Percentiles rank a stretch among this genome's conserved stretches.
phyloP scores from a whole-genome alignment of 2,329 filamentous ascomycete species.

The Neofusicoccum laricinum region DNA sequence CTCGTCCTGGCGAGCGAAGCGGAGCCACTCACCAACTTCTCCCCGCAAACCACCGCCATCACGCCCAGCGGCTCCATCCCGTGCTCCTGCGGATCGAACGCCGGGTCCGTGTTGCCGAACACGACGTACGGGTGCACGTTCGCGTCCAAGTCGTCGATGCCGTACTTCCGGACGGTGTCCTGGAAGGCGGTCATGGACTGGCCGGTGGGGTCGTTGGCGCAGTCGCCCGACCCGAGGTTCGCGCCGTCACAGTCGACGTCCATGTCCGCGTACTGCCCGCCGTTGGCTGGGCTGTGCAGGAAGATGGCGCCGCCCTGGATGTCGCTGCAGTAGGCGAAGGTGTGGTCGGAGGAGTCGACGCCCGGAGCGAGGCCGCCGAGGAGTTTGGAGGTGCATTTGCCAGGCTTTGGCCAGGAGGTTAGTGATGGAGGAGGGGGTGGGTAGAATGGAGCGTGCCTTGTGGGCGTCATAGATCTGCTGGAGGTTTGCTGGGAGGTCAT shows the following conservation, averaged over 20 bases:
- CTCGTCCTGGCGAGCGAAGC: too few species aligned
- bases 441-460: neutral
- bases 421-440: neutral
- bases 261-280: slow-evolving; percentile 50
- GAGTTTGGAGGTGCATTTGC: neutral
- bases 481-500: neutral
- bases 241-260: slow-evolving; percentile 59
- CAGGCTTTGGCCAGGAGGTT: neutral
- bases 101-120: slow-evolving; percentile 46
- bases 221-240: slow-evolving; percentile 38
- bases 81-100: slow-evolving; percentile 26
- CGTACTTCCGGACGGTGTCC: slow-evolving; percentile 22
- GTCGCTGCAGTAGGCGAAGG: slow-evolving; percentile 26
- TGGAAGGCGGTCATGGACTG: slow-evolving; percentile 50
- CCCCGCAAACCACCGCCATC: slow-evolving; percentile 55
- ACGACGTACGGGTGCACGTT: slow-evolving; percentile 54
- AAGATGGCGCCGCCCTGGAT: slow-evolving; percentile 38
- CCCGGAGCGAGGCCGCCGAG: neutral
- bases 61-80: slow-evolving; percentile 53
- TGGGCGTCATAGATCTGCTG: neutral
- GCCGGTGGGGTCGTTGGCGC: slow-evolving; percentile 37
- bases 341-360: slow-evolving; percentile 20
- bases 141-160: slow-evolving; percentile 48
- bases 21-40: slow-evolving; percentile 37
- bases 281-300: slow-evolving; percentile 42